These are phyloP conservation scores for Silybum marianum DNA, from an alignment of 129 eudicot genomes.

Conservation along the genomic window DNA sequence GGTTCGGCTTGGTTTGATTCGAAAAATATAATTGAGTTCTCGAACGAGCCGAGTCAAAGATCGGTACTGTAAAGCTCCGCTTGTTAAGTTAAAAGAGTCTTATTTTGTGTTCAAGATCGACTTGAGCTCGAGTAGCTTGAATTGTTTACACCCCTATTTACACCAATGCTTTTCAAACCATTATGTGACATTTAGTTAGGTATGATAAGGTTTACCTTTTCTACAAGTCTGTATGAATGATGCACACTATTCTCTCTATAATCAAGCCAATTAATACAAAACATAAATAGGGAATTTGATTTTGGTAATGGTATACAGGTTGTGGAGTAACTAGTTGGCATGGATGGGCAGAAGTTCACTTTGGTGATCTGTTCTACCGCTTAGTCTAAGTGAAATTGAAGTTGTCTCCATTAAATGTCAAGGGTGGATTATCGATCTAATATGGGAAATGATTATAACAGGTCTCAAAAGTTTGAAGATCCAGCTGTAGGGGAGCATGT, in stretches of 20 bases:
- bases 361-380: constrained; percentile 97
- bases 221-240: constrained; percentile 99
- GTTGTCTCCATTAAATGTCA: background rate
- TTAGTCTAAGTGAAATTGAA: constrained; percentile 55
- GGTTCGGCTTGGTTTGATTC: too few species aligned
- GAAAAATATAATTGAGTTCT: too few species aligned
- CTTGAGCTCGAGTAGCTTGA: too few species aligned
- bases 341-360: constrained; percentile 96
- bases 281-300: background rate
- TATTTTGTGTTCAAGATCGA: too few species aligned
- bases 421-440: background rate
- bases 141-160: background rate
- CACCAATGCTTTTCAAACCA: background rate
- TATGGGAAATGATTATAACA: constrained; percentile 24
- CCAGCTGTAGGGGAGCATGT: constrained; percentile 97
- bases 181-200: constrained; percentile 28
- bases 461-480: constrained; percentile 98
- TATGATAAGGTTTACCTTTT: constrained; percentile 93
- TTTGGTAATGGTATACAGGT: constrained; percentile 44
- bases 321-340: constrained; percentile 94
- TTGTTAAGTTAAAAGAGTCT: too few species aligned
- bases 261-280: constrained; percentile 71
- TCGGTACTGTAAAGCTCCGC: too few species aligned
- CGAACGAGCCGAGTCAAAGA: too few species aligned
- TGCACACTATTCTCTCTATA: constrained; percentile 97